Percentiles rank a stretch among this genome's conserved stretches.
Conservation (phyloP, 2,329 filamentous ascomycete genomes). For the Stylonectria norvegica region DNA sequence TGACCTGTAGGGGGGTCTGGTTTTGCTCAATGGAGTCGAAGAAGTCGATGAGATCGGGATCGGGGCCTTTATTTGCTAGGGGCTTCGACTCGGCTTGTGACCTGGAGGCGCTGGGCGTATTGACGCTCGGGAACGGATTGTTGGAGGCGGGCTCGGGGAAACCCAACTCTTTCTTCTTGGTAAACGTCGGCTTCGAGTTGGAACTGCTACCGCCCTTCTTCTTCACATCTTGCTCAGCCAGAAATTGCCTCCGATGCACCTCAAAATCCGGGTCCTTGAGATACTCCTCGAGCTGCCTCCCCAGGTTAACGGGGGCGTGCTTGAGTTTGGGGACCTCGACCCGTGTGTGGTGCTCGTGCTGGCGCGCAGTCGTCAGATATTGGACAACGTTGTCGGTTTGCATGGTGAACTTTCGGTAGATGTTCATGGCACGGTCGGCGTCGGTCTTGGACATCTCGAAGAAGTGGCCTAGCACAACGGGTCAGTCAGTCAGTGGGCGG, state of each 20-base stretch:
- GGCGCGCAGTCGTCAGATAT: constrained; percentile 80
- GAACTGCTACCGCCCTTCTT: constrained; percentile 43
- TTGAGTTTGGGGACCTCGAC: constrained; percentile 96
- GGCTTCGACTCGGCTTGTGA: constrained; percentile 39
- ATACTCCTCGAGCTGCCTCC: constrained; percentile 88
- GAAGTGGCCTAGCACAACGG: constrained; percentile 69
- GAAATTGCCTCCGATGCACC: constrained; percentile 83
- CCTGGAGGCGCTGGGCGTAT: constrained; percentile 33
- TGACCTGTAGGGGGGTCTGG: constrained; percentile 65
- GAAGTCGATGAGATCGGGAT: constrained; percentile 85
- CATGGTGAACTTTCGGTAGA: constrained; percentile 87
- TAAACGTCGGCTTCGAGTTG: constrained; percentile 29
- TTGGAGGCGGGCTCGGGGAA: constrained; percentile 39
- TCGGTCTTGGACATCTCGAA: constrained; percentile 97
- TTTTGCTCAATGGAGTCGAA: constrained; percentile 92
- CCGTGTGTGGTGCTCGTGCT: constrained; percentile 87
- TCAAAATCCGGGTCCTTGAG: constrained; percentile 94
- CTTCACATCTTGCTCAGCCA: constrained; percentile 78
- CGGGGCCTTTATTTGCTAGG: constrained; percentile 57
- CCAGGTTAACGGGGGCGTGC: constrained; percentile 89
- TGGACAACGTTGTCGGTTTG: constrained; percentile 92
- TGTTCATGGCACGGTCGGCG: constrained; percentile 83
- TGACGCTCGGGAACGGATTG: constrained; percentile 40
- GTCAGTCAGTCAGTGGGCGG: constrained; percentile 15
- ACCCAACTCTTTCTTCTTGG: constrained; percentile 35